phyloP scores from a whole-genome alignment of 768 basidiomycete genomes.

The Tulasnella sp. region DNA sequence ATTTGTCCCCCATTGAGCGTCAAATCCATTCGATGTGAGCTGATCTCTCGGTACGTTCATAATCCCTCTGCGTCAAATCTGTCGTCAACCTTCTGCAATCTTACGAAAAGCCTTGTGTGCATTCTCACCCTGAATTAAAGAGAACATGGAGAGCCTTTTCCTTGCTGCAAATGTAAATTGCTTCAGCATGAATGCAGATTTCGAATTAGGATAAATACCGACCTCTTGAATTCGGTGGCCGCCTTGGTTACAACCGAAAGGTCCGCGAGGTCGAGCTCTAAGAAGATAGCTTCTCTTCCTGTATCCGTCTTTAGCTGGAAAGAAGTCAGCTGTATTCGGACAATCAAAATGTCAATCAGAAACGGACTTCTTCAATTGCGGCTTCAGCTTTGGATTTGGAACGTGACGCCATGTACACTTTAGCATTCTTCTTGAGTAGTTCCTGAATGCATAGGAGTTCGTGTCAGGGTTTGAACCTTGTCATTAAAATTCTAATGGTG shows the following conservation, averaged over 20 bases:
- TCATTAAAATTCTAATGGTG: neutral
- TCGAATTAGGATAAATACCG: neutral
- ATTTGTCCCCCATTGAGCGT: constrained; percentile 26
- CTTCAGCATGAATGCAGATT: neutral
- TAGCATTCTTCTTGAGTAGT: constrained; percentile 28
- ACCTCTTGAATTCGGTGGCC: constrained; percentile 27
- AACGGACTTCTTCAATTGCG: constrained; percentile 22
- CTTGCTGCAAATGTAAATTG: neutral
- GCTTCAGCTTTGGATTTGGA: constrained; percentile 20
- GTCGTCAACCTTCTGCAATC: neutral
- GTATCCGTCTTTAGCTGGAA: constrained; percentile 18
- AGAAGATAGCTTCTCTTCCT: constrained; percentile 25
- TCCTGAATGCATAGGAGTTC: neutral
- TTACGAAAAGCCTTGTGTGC: neutral
- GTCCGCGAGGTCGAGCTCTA: constrained; percentile 29
- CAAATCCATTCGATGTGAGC: constrained; percentile 21
- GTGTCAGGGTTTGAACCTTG: neutral
- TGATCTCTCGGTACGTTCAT: constrained; percentile 21
- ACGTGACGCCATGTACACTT: constrained; percentile 30
- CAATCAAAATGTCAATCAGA: neutral
- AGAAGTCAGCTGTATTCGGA: neutral
- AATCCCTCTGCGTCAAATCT: neutral
- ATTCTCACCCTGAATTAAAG: constrained; percentile 14
- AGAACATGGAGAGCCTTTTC: constrained; percentile 5
- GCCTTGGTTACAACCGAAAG: constrained; percentile 27